These are phyloP conservation scores for Quercus mongolica DNA, from an alignment of 306 rosid genomes.

Conservation along the genomic window DNA sequence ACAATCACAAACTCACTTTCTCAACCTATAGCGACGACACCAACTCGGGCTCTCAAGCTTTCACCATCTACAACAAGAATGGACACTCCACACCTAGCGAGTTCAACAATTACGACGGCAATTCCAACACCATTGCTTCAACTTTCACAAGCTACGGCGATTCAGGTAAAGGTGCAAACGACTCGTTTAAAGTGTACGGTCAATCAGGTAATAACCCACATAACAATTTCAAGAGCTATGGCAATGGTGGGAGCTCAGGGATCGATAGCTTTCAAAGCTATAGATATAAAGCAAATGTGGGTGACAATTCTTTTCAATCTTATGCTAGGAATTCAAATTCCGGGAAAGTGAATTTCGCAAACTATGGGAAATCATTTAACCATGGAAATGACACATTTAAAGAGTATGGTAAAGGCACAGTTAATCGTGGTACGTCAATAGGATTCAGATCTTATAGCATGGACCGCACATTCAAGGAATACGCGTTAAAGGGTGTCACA, in stretches of 20 bases:
- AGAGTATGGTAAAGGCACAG: slow-evolving; percentile 62
- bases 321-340: slow-evolving; percentile 57
- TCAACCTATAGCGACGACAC: slow-evolving; percentile 67
- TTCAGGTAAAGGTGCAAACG: slow-evolving; percentile 43
- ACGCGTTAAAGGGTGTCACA: slow-evolving; percentile 45
- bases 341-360: slow-evolving; percentile 48
- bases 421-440: slow-evolving; percentile 31
- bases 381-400: slow-evolving; percentile 80
- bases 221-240: slow-evolving; percentile 53
- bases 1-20: slow-evolving; percentile 60
- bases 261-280: slow-evolving; percentile 51
- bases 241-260: slow-evolving; percentile 45
- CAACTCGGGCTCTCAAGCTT: slow-evolving; percentile 64
- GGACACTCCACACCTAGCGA: slow-evolving; percentile 51
- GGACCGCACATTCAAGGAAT: slow-evolving; percentile 64
- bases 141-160: slow-evolving; percentile 65
- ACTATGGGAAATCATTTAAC: slow-evolving; percentile 80
- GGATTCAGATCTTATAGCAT: slow-evolving; percentile 61
- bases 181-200: slow-evolving; percentile 65
- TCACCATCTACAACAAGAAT: slow-evolving; percentile 61
- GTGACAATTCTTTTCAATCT: slow-evolving; percentile 55
- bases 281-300: slow-evolving; percentile 73
- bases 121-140: slow-evolving; percentile 60
- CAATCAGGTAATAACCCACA: slow-evolving; percentile 66
- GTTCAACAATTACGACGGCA: slow-evolving; percentile 56